phyloP scores from a whole-genome alignment of 208 protist genomes.

The Trypanosoma scelopori region DNA sequence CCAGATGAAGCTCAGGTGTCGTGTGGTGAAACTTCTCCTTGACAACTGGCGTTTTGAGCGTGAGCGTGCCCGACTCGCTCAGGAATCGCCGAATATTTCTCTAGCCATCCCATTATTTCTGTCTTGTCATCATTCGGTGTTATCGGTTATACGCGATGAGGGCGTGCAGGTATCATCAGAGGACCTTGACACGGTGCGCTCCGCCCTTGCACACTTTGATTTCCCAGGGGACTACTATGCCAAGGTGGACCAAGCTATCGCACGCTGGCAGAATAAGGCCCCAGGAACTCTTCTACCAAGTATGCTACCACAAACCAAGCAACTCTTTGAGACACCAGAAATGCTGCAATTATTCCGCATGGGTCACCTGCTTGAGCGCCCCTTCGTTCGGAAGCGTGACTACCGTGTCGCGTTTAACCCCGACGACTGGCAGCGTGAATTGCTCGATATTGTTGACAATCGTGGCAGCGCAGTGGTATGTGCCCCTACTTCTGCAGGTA shows the following conservation, averaged over 20 bases:
- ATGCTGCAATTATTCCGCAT: conserved; percentile 88
- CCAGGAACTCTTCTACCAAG: conserved; percentile 38
- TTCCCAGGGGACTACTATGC: conserved; percentile 74
- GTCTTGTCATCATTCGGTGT: conserved; percentile 75
- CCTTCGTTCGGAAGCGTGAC: conserved; percentile 60
- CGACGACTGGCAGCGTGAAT: conserved; percentile 93
- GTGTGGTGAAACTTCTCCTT: conserved; percentile 69
- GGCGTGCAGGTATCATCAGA: conserved; percentile 57
- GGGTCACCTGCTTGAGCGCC: conserved; percentile 89
- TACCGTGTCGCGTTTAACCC: conserved; percentile 94
- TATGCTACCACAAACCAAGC: conserved; percentile 44
- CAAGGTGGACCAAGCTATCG: conserved; percentile 67
- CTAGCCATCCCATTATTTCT: conserved; percentile 75
- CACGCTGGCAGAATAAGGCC: conserved; percentile 57
- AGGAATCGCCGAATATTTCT: conserved; percentile 57
- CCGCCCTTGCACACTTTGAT: conserved; percentile 75
- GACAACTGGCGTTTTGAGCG: conserved; percentile 79
- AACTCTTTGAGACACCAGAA: conserved; percentile 63
- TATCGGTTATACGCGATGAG: conserved; percentile 66
- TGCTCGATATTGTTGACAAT: conserved; percentile 94
- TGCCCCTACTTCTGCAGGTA: conserved; percentile 95
- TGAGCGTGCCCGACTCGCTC: conserved; percentile 58
- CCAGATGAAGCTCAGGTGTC: conserved; percentile 65
- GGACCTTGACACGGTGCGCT: conserved; percentile 72
- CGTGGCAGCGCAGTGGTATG: conserved; percentile 92